Evolutionary conservation across 805 yeast species (phyloP).

Genomic region (Groenewaldozyma tartarivorans): DNA sequence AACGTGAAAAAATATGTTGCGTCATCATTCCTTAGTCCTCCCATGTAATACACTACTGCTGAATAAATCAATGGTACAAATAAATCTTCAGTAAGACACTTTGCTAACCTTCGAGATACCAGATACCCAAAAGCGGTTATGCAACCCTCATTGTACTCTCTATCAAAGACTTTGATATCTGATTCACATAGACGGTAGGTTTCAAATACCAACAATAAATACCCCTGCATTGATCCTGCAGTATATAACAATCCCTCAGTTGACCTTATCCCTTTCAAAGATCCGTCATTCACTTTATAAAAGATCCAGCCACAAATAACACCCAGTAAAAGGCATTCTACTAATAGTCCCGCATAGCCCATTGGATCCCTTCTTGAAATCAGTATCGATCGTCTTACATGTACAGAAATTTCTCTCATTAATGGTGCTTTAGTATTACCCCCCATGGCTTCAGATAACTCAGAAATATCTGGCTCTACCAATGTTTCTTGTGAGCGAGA

Average conservation of each 20-base stretch:
- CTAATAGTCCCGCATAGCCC: constrained; percentile 35
- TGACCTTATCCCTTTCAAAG: constrained; percentile 58
- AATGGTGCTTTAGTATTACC: constrained; percentile 30
- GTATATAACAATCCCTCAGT: constrained; percentile 43
- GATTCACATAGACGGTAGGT: constrained; percentile 45
- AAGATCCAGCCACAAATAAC: constrained; percentile 70
- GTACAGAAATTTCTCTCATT: constrained; percentile 34
- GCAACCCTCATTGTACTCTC: constrained; percentile 65
- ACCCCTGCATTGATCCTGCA: constrained; percentile 44
- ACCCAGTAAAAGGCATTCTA: constrained; percentile 46
- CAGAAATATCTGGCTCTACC: constrained; percentile 8
- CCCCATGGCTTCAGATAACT: background rate
- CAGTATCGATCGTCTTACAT: constrained; percentile 37
- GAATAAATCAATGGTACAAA: constrained; percentile 52
- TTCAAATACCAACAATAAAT: constrained; percentile 47
- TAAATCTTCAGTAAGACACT: constrained; percentile 59
- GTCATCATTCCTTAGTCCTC: constrained; percentile 44
- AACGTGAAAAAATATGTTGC: constrained; percentile 47
- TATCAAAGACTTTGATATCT: constrained; percentile 47
- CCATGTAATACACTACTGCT: constrained; percentile 61
- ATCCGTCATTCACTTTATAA: constrained; percentile 44
- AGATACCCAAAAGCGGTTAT: constrained; percentile 61
- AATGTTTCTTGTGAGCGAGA: constrained; percentile 16
- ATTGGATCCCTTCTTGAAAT: constrained; percentile 43
- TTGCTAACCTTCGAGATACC: constrained; percentile 54